These are phyloP conservation scores for Saccharomycopsis sp. DNA, from an alignment of 805 yeast genomes.

Conservation along the genomic window DNA sequence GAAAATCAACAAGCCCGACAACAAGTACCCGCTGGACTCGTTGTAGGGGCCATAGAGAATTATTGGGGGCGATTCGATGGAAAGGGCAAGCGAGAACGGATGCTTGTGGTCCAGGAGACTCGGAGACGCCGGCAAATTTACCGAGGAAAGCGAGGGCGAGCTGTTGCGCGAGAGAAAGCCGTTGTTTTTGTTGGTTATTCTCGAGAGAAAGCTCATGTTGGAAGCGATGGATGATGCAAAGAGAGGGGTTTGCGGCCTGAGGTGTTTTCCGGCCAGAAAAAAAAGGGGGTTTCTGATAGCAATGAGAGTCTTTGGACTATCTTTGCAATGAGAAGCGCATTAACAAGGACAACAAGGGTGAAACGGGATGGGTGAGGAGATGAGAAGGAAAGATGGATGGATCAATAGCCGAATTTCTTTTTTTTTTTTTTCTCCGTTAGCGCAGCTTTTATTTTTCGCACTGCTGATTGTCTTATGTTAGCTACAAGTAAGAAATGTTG, in stretches of 20 bases:
- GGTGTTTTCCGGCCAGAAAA: no score
- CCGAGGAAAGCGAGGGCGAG: slow-evolving; percentile 11
- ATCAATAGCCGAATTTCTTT: not conserved
- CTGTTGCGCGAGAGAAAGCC: slow-evolving; percentile 2
- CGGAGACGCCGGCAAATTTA: slow-evolving; percentile 5
- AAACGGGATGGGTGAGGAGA: not conserved
- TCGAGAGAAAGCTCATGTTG: not conserved
- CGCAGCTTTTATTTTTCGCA: not conserved
- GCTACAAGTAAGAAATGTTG: no score
- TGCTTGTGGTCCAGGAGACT: slow-evolving; percentile 22
- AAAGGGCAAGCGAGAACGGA: slow-evolving; percentile 46
- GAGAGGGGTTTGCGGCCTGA: no score
- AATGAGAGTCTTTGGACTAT: no score
- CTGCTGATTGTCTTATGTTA: no score
- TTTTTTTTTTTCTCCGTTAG: not conserved
- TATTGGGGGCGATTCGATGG: slow-evolving; percentile 87
- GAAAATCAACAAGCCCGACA: slow-evolving; percentile 71
- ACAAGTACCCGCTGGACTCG: slow-evolving; percentile 78
- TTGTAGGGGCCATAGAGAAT: slow-evolving; percentile 72
- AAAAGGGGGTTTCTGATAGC: no score
- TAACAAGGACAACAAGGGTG: no score
- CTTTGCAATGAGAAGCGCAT: no score
- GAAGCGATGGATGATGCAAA: no score
- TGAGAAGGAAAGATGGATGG: not conserved
- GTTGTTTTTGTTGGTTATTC: not conserved